These are phyloP conservation scores for Myxozyma lipomycoides DNA, from an alignment of 805 yeast genomes.

Conservation along the genomic window DNA sequence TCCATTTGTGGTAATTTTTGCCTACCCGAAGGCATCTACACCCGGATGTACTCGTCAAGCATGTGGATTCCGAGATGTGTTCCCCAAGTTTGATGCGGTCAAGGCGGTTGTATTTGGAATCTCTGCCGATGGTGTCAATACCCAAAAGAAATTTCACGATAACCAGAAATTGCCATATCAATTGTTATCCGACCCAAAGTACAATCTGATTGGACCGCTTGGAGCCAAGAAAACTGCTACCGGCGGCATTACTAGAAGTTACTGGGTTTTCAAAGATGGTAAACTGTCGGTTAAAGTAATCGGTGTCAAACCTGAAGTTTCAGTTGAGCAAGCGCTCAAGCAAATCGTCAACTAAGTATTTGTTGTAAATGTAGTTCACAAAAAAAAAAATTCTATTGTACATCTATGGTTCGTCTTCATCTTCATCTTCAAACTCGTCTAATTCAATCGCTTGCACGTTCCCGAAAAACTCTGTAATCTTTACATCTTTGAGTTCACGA, in stretches of 20 bases:
- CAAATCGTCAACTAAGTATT: constrained; percentile 3
- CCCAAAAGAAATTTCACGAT: constrained; percentile 70
- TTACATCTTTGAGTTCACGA: constrained; percentile 62
- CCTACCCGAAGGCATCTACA: constrained; percentile 89
- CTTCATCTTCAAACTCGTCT: constrained; percentile 21
- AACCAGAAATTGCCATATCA: constrained; percentile 73
- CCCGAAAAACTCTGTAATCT: constrained; percentile 91
- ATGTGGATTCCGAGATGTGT: constrained; percentile 74
- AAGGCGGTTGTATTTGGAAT: constrained; percentile 67
- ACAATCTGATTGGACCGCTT: constrained; percentile 60
- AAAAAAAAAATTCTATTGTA: not conserved
- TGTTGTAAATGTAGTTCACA: too few species aligned
- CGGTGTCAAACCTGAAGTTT: constrained; percentile 46
- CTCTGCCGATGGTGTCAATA: constrained; percentile 73
- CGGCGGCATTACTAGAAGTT: constrained; percentile 86
- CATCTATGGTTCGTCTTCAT: not conserved
- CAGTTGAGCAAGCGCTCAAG: constrained; percentile 35
- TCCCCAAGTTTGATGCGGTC: constrained; percentile 49
- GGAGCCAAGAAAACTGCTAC: constrained; percentile 80
- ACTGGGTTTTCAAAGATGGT: constrained; percentile 84
- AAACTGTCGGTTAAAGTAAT: constrained; percentile 52
- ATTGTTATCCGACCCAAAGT: constrained; percentile 71
- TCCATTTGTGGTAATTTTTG: constrained; percentile 33
- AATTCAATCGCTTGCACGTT: constrained; percentile 30
- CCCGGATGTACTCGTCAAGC: constrained; percentile 98